Base-by-base conservation (phyloP, 176 grass and related monocot genomes). In the Canna indica region DNA sequence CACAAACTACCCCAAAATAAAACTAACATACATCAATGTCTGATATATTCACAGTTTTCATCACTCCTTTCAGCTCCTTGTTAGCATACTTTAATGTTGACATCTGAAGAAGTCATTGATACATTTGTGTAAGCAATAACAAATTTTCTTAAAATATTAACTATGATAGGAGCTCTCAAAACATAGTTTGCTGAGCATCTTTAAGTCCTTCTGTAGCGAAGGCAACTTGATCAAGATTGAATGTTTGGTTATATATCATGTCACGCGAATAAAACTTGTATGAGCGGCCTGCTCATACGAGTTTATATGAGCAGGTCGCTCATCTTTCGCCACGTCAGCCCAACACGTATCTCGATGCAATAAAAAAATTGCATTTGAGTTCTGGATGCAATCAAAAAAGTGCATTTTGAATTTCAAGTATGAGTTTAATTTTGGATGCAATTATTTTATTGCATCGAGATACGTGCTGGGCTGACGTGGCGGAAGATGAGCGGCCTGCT, bases 21-120 rank as follows among this genome's bases (percentile, higher is more conserved):
- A 71, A 24, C 34, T 5, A 81, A 52, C 67, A 73, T 87, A 96
- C 92, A 83, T 96, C 92, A 68, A 96, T 96, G 59, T 91, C 92
- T 41, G 88, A 86, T 52, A 96, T 89, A 75, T 86, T 88, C 58
- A 91, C 92, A 0, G 88, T 96, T 69, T 96, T 91, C 92, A 96
- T 96, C 88, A 89, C 85, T 59, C 88, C 88, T 84, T 96, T 96
- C 29, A 96, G 83, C 81, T 96, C 88, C 31, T 97, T 92, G 50
- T 97, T 92, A 1, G 93, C 93, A 17, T 86, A 83, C 77, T 92
- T 97, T 86, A 92, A 72, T 1, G 93, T 88, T 66, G 83, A 72
- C 86, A 97, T 90, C 93, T 97, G 72, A 29, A 63, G 7, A 77
- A 47, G 47, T 10, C 12, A 63, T 52, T 57, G 42, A 36, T 31